Conservation (phyloP, 345 rosid species). For the Salix caprea region DNA sequence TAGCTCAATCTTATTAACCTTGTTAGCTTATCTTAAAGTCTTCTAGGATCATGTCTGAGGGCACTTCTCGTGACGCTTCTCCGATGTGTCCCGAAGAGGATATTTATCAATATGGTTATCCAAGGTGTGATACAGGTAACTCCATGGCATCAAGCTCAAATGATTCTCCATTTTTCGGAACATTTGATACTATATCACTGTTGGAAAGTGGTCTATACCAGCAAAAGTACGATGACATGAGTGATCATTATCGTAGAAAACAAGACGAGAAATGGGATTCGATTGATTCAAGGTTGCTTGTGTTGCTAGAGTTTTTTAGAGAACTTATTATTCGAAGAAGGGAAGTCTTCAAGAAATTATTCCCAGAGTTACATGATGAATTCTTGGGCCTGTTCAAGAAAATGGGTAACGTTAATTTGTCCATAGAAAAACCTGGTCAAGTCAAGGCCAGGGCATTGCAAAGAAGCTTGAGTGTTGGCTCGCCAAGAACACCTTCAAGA, state of each 20-base stretch:
- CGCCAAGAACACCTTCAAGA: slow-evolving; percentile 11
- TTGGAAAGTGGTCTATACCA: slow-evolving; percentile 6
- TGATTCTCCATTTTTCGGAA: not conserved
- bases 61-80: not conserved
- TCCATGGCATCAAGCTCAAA: not conserved
- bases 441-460: slow-evolving; percentile 5
- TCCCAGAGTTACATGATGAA: slow-evolving; percentile 27
- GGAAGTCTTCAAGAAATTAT: slow-evolving; percentile 34
- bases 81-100: not conserved
- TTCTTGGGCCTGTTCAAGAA: slow-evolving; percentile 19
- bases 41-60: not conserved
- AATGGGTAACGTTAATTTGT: not conserved
- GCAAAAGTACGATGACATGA: not conserved
- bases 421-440: not conserved
- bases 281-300: slow-evolving; percentile 30
- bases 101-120: not conserved
- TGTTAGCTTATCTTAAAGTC: too few relatives aligned
- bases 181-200: not conserved
- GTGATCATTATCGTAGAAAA: not conserved
- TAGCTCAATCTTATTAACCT: not conserved
- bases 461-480: slow-evolving; percentile 44
- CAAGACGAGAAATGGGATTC: slow-evolving; percentile 6
- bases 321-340: slow-evolving; percentile 28
- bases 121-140: not conserved
- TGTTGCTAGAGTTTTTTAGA: slow-evolving; percentile 30